These are phyloP conservation scores for Schwanniomyces polymorphus DNA, from an alignment of 805 yeast genomes.

Conservation along the genomic window DNA sequence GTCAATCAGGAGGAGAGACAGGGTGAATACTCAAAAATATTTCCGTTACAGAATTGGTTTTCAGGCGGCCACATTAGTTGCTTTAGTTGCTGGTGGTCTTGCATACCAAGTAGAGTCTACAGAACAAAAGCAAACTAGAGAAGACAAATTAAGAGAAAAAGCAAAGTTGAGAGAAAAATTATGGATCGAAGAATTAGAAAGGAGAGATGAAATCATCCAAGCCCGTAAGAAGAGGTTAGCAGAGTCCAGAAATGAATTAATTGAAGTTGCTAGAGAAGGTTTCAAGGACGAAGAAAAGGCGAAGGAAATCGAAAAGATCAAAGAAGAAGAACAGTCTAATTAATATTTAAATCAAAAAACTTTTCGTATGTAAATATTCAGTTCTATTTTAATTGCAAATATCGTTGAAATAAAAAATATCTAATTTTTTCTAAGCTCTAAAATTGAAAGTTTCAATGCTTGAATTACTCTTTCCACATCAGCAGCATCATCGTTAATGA, in stretches of 20 bases:
- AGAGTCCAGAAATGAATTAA: slow-evolving; percentile 47
- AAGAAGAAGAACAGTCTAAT: background rate
- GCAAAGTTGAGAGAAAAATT: slow-evolving; percentile 81
- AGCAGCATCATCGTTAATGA: slow-evolving; percentile 4
- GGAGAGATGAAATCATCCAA: slow-evolving; percentile 75
- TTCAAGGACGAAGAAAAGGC: slow-evolving; percentile 24
- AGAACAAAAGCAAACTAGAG: slow-evolving; percentile 49
- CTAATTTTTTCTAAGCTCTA: background rate
- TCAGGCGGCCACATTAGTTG: slow-evolving; percentile 81
- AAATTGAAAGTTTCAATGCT: slow-evolving; percentile 2
- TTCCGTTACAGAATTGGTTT: slow-evolving; percentile 88
- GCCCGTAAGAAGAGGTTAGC: slow-evolving; percentile 70
- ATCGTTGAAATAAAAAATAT: background rate
- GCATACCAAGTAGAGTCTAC: slow-evolving; percentile 56
- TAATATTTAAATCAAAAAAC: background rate
- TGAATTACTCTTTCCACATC: slow-evolving; percentile 5
- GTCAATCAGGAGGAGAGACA: slow-evolving; percentile 71
- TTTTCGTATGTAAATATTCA: background rate
- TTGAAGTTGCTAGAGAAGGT: slow-evolving; percentile 33
- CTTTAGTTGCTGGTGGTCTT: slow-evolving; percentile 78
- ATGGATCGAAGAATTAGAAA: slow-evolving; percentile 89
- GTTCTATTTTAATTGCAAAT: background rate
- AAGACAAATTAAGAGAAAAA: slow-evolving; percentile 69
- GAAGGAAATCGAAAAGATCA: background rate
- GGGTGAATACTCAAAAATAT: slow-evolving; percentile 76